A percentile compares a stretch with the other conserved stretches of the same genome.
phyloP scores from a whole-genome alignment of 2,329 filamentous ascomycete species.

The Ceratocystis colombiana region DNA sequence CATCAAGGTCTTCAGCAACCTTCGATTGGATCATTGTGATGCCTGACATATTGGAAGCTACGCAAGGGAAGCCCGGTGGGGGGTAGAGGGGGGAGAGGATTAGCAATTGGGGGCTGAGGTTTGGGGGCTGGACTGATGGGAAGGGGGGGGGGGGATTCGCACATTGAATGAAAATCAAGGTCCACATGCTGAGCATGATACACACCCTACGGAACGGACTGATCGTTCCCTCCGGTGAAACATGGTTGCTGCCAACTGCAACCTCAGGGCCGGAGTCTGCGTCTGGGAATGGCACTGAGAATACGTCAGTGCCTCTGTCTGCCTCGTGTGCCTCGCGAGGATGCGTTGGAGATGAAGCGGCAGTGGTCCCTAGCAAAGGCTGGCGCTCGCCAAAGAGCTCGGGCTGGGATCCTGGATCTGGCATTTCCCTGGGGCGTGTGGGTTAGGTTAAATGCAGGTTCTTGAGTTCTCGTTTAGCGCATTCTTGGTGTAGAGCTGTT shows the following conservation, averaged over 20 bases:
- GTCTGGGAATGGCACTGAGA: background rate
- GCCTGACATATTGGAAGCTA: conserved; percentile 62
- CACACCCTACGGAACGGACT: background rate
- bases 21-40: conserved; percentile 71
- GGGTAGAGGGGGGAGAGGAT: background rate
- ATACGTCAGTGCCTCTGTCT: background rate
- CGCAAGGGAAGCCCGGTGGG: background rate
- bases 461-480: background rate
- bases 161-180: conserved; percentile 24
- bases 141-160: background rate
- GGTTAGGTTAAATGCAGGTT: background rate
- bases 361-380: conserved; percentile 5
- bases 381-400: conserved; percentile 3
- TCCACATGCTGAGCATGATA: conserved; percentile 20
- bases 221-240: background rate
- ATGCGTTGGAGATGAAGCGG: background rate
- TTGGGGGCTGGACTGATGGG: background rate
- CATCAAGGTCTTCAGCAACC: conserved; percentile 64
- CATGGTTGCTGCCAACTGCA: background rate
- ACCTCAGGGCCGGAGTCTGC: background rate
- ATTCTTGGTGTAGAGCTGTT: background rate
- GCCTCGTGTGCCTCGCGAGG: conserved; percentile 1
- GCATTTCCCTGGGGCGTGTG: background rate
- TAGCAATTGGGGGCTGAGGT: background rate
- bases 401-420: background rate